phyloP scores from a whole-genome alignment of 306 rosid species.

The Pyrus communis region DNA sequence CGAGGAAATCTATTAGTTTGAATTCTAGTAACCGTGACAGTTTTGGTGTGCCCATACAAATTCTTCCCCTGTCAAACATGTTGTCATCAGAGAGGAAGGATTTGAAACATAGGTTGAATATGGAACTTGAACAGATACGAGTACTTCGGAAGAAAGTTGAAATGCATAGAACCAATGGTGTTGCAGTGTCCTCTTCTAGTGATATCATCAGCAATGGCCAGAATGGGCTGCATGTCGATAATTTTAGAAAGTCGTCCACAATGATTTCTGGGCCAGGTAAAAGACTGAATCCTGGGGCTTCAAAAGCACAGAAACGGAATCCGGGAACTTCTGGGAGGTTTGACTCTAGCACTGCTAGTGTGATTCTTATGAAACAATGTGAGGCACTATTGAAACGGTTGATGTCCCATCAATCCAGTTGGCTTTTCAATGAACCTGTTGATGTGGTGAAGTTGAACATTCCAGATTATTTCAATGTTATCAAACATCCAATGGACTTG shows the following conservation, averaged over 20 bases:
- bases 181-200: slow-evolving; percentile 61
- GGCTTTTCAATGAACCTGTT: slow-evolving; percentile 73
- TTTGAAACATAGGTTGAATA: slow-evolving; percentile 38
- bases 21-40: slow-evolving; percentile 29
- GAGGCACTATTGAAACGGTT: slow-evolving; percentile 52
- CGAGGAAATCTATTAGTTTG: slow-evolving; percentile 55
- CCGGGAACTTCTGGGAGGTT: slow-evolving; percentile 47
- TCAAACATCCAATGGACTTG: slow-evolving; percentile 81
- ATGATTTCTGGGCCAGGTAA: slow-evolving; percentile 26
- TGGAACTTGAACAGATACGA: slow-evolving; percentile 61
- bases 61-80: slow-evolving; percentile 51
- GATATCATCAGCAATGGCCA: slow-evolving; percentile 64
- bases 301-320: slow-evolving; percentile 40
- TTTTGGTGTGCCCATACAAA: slow-evolving; percentile 38
- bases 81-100: slow-evolving; percentile 40
- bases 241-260: slow-evolving; percentile 22
- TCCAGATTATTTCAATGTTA: slow-evolving; percentile 63
- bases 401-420: slow-evolving; percentile 51
- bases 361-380: slow-evolving; percentile 64
- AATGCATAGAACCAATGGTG: slow-evolving; percentile 39
- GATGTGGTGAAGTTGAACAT: slow-evolving; percentile 68
- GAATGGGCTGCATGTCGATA: slow-evolving; percentile 32
- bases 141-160: slow-evolving; percentile 55
- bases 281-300: slow-evolving; percentile 19
- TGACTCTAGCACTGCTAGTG: slow-evolving; percentile 32